These are phyloP conservation scores for Solanum chiquidenum DNA, from an alignment of 257 asterid species.

Conservation along the genomic window DNA sequence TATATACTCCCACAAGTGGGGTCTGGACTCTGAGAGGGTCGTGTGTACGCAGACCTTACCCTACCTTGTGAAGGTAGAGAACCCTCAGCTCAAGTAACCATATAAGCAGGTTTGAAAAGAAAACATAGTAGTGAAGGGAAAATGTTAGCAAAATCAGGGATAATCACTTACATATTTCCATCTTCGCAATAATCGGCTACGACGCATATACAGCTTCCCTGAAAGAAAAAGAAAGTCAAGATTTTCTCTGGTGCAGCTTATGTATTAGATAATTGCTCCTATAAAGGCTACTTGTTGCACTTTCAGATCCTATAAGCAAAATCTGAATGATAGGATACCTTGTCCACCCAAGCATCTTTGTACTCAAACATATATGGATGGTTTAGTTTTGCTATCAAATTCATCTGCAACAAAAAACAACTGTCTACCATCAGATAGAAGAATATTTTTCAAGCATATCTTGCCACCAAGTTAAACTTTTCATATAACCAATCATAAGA, in stretches of 20 bases:
- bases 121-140: not conserved
- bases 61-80: not conserved
- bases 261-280: not conserved
- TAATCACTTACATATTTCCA: slow-evolving; percentile 64
- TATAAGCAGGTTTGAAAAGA: not conserved
- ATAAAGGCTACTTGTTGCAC: not conserved
- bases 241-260: not conserved
- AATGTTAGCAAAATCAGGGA: not conserved
- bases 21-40: not conserved
- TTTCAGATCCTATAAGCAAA: not conserved
- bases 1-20: not conserved
- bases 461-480: not conserved
- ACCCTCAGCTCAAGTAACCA: not conserved
- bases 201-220: slow-evolving; percentile 65
- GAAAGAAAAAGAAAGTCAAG: slow-evolving; percentile 13
- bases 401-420: slow-evolving; percentile 44
- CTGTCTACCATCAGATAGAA: not conserved
- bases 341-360: slow-evolving; percentile 91
- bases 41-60: not conserved
- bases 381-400: slow-evolving; percentile 42
- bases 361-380: slow-evolving; percentile 86
- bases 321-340: slow-evolving; percentile 30
- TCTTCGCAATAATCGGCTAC: slow-evolving; percentile 76
- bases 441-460: not conserved
- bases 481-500: not conserved